phyloP scores from a whole-genome alignment of 768 basidiomycete genomes.

The Termitomyces sp. region DNA sequence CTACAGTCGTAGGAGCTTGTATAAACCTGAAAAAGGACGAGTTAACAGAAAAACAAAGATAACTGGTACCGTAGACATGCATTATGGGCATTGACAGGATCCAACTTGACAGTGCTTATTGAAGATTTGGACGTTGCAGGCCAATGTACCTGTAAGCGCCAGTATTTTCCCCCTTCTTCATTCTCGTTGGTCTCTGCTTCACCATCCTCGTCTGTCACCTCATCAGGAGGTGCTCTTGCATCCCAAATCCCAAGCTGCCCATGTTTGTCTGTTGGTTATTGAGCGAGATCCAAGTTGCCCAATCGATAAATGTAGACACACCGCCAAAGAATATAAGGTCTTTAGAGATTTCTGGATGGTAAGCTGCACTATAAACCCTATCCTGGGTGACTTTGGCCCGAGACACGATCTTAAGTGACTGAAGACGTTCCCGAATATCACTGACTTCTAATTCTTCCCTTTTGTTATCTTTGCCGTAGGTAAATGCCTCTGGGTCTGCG shows the following conservation, averaged over 20 bases:
- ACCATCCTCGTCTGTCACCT: conserved; percentile 60
- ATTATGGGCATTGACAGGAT: conserved; percentile 69
- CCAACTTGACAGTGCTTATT: conserved; percentile 71
- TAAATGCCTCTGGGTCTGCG: conserved; percentile 46
- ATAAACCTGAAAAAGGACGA: conserved; percentile 46
- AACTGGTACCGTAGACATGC: conserved; percentile 30
- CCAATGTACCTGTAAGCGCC: conserved; percentile 81
- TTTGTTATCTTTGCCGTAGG: conserved; percentile 38
- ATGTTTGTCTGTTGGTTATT: conserved; percentile 58
- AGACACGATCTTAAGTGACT: conserved; percentile 57
- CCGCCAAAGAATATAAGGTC: conserved; percentile 88
- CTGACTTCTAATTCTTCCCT: conserved; percentile 42
- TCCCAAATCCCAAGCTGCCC: conserved; percentile 87
- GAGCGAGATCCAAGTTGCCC: neutral
- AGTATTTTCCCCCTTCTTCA: conserved; percentile 67
- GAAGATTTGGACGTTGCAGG: conserved; percentile 76
- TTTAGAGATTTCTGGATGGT: conserved; percentile 74
- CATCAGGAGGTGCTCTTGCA: conserved; percentile 63
- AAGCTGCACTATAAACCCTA: conserved; percentile 71
- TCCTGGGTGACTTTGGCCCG: conserved; percentile 77
- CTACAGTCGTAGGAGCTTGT: conserved; percentile 83
- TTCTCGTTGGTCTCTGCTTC: conserved; percentile 34
- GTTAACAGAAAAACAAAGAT: neutral
- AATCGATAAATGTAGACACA: conserved; percentile 18
- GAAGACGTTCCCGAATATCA: conserved; percentile 48